Conservation (phyloP, 2,329 filamentous ascomycete genomes). For the Colletotrichum lupini region DNA sequence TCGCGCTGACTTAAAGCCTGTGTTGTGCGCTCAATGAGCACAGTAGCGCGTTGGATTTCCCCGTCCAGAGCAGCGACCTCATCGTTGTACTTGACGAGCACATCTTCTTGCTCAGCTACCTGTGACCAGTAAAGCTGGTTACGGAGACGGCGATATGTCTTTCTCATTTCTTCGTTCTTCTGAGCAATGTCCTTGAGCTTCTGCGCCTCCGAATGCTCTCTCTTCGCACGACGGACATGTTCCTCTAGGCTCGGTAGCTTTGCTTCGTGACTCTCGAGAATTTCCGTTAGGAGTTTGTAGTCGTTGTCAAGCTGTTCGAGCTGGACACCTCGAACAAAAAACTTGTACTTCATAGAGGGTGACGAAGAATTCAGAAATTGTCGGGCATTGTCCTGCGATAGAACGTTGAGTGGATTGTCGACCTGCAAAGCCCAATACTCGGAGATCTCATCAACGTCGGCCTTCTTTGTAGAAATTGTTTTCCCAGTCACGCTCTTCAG, state of each 20-base stretch:
- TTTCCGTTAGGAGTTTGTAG: constrained; percentile 85
- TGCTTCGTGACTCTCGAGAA: constrained; percentile 76
- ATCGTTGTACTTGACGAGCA: constrained; percentile 49
- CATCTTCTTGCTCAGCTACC: constrained; percentile 79
- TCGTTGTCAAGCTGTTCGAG: constrained; percentile 92
- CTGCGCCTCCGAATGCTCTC: constrained; percentile 51
- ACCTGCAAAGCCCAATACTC: constrained; percentile 95
- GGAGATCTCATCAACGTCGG: constrained; percentile 90
- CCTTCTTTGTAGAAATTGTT: constrained; percentile 83
- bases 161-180: constrained; percentile 59
- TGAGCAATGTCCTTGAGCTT: constrained; percentile 44
- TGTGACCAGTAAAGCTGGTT: constrained; percentile 88
- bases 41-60: constrained; percentile 50
- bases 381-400: constrained; percentile 94
- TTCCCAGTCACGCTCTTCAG: constrained; percentile 79
- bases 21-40: constrained; percentile 57
- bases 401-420: constrained; percentile 94
- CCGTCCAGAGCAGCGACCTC: constrained; percentile 45
- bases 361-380: constrained; percentile 91
- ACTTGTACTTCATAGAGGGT: constrained; percentile 90
- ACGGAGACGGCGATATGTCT: constrained; percentile 67
- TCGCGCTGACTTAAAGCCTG: constrained; percentile 44
- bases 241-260: constrained; percentile 71
- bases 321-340: constrained; percentile 94
- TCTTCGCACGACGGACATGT: constrained; percentile 71